Evolutionary conservation across 2,329 filamentous ascomycete species (phyloP), one percentile per base, ranked within the genome.

Genomic region (Gnomoniopsis sp.): DNA sequence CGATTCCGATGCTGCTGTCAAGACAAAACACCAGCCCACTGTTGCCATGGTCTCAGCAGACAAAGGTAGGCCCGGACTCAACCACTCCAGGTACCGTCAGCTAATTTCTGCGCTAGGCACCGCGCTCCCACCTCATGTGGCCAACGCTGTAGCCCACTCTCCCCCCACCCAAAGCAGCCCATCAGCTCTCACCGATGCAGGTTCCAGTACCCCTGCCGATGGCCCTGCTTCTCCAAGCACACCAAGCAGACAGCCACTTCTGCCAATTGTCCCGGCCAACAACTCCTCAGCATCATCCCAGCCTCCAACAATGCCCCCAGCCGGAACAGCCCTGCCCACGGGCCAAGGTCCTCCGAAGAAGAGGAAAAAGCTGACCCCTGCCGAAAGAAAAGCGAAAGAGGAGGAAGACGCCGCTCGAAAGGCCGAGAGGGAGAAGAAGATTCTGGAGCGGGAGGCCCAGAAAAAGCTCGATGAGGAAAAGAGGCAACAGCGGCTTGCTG

Each of bases 261-360:
- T 65, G 47, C 52, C 67, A 38, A 44, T 60, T 3, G 56, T 62
- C 6, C 60, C 65, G 65, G 22, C 59, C 60, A 44, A 58, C 2
- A 54, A 46, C 22, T 12, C 26, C 3, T 14, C 46, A 14, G 30
- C 26, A n/a, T 22, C 47, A n/a, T 19, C 21, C 46, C 46, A 50
- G 22, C 46, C 46, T 11, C 3, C 47, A 15, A 34, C 26, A 2
- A 51, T 52, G 36, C 44, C 58, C 11, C 34, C 54, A 14, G 56
- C 59, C 53, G 53, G 64, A 47, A 23, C 58, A n/a, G n/a, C 56
- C 55, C 53, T 65, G 55, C 26, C 62, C 55, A 44, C 62, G 46
- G 62, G 59, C 54, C 70, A 70, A 33, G 68, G 70, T 3, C 63
- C 72, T 2, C 65, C 72, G 26, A 83, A 81, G 64, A 83, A 80